Conservation (phyloP, 495 filamentous ascomycete genomes). For the Saxophila tyrrhenica region DNA sequence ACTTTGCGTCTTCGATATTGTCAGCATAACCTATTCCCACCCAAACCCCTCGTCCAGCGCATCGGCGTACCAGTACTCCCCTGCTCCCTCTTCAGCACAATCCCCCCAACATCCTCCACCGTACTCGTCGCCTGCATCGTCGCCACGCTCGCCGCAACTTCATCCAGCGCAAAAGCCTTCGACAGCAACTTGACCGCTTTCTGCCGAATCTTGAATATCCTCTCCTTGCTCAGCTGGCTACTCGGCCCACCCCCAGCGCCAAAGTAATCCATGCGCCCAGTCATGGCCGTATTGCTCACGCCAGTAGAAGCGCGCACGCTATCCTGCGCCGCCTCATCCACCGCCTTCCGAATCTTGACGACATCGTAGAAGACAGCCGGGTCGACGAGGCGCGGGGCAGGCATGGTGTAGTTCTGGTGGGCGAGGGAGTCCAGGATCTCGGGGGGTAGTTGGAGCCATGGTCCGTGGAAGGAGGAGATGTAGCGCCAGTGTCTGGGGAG, state of each 20-base stretch:
- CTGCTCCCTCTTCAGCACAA: slow-evolving; percentile 55
- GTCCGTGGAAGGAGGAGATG: slow-evolving; percentile 73
- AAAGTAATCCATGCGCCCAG: slow-evolving; percentile 43
- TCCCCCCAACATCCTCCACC: slow-evolving; percentile 63
- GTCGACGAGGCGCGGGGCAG: slow-evolving; percentile 64
- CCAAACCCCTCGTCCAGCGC: background rate
- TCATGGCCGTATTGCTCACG: slow-evolving; percentile 45
- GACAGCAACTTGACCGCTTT: slow-evolving; percentile 64
- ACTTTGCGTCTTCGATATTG: slow-evolving; percentile 52
- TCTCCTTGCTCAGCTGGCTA: slow-evolving; percentile 58
- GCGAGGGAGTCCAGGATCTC: slow-evolving; percentile 70
- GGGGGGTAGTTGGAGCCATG: slow-evolving; percentile 75
- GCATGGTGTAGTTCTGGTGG: slow-evolving; percentile 63
- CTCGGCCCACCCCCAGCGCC: slow-evolving; percentile 48
- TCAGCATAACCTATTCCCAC: slow-evolving; percentile 27
- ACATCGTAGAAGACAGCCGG: slow-evolving; percentile 73
- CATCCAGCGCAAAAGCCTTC: slow-evolving; percentile 64
- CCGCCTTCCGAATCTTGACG: slow-evolving; percentile 62
- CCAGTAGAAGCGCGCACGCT: slow-evolving; percentile 65
- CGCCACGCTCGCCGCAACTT: slow-evolving; percentile 69
- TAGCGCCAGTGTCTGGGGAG: slow-evolving; percentile 62
- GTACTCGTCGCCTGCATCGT: slow-evolving; percentile 73
- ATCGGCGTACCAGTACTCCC: slow-evolving; percentile 15
- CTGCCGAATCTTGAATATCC: slow-evolving; percentile 64
- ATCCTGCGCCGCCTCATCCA: slow-evolving; percentile 66